Evolutionary conservation across 192 early-diverging fungal genomes (phyloP).

Genomic region (Linnemannia exigua): DNA sequence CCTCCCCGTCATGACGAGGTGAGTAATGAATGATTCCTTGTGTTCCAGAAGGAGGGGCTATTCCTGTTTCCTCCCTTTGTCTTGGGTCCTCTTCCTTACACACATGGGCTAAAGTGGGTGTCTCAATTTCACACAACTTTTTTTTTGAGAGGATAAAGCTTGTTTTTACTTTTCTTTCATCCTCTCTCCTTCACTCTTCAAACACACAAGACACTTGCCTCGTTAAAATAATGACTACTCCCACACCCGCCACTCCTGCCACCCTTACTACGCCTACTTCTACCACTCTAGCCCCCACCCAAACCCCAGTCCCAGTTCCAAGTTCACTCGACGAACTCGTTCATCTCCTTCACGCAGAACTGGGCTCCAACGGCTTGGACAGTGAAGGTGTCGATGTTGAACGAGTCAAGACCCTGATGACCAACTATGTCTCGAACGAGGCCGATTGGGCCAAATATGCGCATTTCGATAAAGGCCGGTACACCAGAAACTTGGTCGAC

Average conservation of each 20-base stretch:
- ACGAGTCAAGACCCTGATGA: conserved; percentile 76
- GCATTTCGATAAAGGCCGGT: conserved; percentile 78
- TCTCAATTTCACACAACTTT: too few species aligned
- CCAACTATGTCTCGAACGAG: conserved; percentile 72
- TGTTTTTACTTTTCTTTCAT: not conserved
- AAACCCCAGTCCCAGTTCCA: conserved; percentile 34
- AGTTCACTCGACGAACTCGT: conserved; percentile 63
- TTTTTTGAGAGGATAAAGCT: not conserved
- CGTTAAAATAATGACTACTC: not conserved
- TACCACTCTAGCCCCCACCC: not conserved
- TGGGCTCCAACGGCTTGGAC: conserved; percentile 67
- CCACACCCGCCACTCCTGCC: not conserved
- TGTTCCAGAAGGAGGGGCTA: not conserved
- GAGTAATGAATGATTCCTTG: not conserved
- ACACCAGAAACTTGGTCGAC: conserved; percentile 92
- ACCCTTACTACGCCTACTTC: not conserved
- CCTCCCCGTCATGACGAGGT: not conserved
- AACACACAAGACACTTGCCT: not conserved
- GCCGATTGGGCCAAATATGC: conserved; percentile 85
- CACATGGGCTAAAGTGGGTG: too few species aligned
- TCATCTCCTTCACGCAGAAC: conserved; percentile 61
- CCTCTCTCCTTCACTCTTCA: not conserved
- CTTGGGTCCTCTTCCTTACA: not conserved
- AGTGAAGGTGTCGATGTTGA: conserved; percentile 68
- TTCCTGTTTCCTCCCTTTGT: not conserved